Base-by-base conservation (phyloP, 176 grass and related monocot species). In the Rhynchospora tenuis region DNA sequence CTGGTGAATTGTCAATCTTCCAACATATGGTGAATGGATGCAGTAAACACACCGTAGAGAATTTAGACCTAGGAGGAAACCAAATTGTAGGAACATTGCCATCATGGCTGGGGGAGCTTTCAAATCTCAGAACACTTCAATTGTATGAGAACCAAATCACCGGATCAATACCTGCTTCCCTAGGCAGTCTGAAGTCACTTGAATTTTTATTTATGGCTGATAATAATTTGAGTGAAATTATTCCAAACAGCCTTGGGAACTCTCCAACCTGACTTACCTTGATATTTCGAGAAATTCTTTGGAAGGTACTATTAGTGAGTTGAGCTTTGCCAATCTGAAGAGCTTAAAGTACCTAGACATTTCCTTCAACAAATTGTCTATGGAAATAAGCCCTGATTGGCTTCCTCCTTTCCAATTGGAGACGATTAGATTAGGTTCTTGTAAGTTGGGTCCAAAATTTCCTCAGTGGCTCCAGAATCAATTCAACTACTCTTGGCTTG, bases 31-130 rank as follows among this genome's bases (percentile, higher is more conserved):
- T 38, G 22, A 73, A 73, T 71, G 82, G 82, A 23, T 73, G 82
- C 57, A 84, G 14, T 22, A 84, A 84, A 84, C 73, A 72, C 46
- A 72, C 13, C 20, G 60, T 84, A 73, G 43, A 73, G 63, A 70
- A 73, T 46, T 11, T 84, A 59, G 82, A 84, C 38, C 64, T 84
- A 4, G 82, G 82, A 44, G 71, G 83, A 28, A 85, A 85, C 55
- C 54, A 38, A 64, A 27, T 85, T 54, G 0, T 19, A 23, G 83
- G 83, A 50, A n/a, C 44, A 3, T 62, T 78, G 22, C 67, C 83
- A 48, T 24, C 78, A 63, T 84, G 82, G 82, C 26, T 87, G 20
- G 85, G 66, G 83, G 66, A 15, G 63, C 85, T 87, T 17, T 60
- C 0, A 1, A 87, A 87, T 43, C 61, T 87, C 61, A 78, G 23